Evolutionary conservation across 148 eudicot species (phyloP).

Genomic region (Bassia scoparia): DNA sequence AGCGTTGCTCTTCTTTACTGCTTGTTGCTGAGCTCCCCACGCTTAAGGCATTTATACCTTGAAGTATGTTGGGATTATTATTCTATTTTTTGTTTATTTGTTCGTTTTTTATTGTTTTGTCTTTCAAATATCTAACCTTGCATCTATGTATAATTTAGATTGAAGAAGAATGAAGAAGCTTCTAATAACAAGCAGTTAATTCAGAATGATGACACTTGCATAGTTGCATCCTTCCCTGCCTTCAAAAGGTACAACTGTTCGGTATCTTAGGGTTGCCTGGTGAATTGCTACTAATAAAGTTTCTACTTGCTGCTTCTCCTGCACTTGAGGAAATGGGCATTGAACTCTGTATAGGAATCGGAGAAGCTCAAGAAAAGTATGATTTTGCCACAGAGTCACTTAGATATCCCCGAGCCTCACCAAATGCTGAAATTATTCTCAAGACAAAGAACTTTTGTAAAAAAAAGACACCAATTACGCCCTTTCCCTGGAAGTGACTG

Average conservation of each 20-base stretch:
- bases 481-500: too few species aligned
- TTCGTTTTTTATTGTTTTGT: too few species aligned
- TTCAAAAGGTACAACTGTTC: not conserved
- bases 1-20: not conserved
- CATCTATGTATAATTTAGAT: not conserved
- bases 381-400: not conserved
- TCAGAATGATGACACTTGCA: not conserved
- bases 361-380: not conserved
- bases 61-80: slow-evolving; percentile 6
- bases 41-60: slow-evolving; percentile 1
- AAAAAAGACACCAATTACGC: too few species aligned
- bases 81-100: not conserved
- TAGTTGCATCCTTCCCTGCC: not conserved
- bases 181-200: not conserved
- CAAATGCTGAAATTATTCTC: not conserved
- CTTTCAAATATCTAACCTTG: not conserved
- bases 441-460: not conserved
- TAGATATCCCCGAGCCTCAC: not conserved
- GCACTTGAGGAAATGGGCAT: not conserved
- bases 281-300: not conserved
- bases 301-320: not conserved
- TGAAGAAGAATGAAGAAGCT: not conserved
- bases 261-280: not conserved
- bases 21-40: slow-evolving; percentile 13
- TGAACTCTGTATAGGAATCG: not conserved